Evolutionary conservation across 345 rosid species (phyloP), one percentile per base, ranked within the genome.

Genomic region (Kandelia obovata): DNA sequence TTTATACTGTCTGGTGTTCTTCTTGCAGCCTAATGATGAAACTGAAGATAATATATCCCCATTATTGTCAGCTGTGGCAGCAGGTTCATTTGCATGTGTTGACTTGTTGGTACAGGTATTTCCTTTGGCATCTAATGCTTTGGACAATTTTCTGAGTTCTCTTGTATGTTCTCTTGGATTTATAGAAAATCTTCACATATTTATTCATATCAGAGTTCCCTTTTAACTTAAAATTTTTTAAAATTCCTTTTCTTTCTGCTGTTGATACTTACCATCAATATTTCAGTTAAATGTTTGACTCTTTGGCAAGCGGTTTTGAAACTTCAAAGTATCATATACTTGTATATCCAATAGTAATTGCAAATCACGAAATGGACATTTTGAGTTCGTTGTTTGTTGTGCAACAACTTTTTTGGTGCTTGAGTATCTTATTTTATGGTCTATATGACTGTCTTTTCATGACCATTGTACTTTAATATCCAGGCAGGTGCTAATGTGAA

Each of bases 21-120:
- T 80, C 9, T 59, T 86, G 82, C 92, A 94, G 98, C 92, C 92
- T 10, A 89, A 94, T 82, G 82, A 87, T 37, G 96, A 84, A 80
- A 94, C 95, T 9, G 97, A 91, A 77, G 98, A 94, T 79, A 56
- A 70, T 76, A 80, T 89, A 71, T 91, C 98, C 11, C 97, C 97
- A 7, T 57, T 94, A 58, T 72, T 94, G 80, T 91, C 98, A 52
- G 85, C 97, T 25, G 97, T 94, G 0, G 98, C 98, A 34, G 98
- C 98, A 5, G 87, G 87, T 77, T 94, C 98, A 70, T 71, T 87
- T 34, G 73, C 89, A 55, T 88, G 96, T 82, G 69, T 85, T 69
- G 96, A 91, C 67, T 80, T 84, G 68, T 74, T 94, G 65, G 80
- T 91, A 75, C 85, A 94, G 98, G 98, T 68, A 52, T 77, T 71